Evolutionary conservation across 495 filamentous ascomycete species (phyloP).

Genomic region (Aspergillus sclerotioniger): DNA sequence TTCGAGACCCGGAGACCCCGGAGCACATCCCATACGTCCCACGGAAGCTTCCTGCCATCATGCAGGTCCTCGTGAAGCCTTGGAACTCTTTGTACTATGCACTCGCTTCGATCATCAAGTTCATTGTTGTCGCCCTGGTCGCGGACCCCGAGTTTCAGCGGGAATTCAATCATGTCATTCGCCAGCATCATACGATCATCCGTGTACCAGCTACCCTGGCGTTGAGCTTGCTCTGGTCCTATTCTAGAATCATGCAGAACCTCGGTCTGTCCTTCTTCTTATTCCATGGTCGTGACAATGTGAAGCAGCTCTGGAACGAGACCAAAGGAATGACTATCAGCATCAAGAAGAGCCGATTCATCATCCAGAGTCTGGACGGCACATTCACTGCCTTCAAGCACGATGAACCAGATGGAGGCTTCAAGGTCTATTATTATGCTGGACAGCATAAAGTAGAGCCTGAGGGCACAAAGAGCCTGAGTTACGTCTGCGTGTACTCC

Average conservation of each 20-base stretch:
- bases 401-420: conserved; percentile 34
- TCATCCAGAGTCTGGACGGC: conserved; percentile 46
- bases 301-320: conserved; percentile 44
- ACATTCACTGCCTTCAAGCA: conserved; percentile 50
- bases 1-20: conserved; percentile 29
- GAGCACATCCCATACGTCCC: conserved; percentile 36
- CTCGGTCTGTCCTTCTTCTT: conserved; percentile 48
- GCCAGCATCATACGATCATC: conserved; percentile 28
- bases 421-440: conserved; percentile 47
- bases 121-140: conserved; percentile 50
- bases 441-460: conserved; percentile 48
- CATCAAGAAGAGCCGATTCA: conserved; percentile 44
- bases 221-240: conserved; percentile 52
- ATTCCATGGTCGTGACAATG: conserved; percentile 44
- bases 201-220: conserved; percentile 38
- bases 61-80: conserved; percentile 29
- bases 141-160: conserved; percentile 60
- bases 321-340: conserved; percentile 47
- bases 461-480: conserved; percentile 37
- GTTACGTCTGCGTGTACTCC: conserved; percentile 48
- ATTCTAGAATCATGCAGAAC: conserved; percentile 39
- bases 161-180: conserved; percentile 52
- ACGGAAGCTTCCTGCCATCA: conserved; percentile 21
- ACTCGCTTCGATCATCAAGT: conserved; percentile 47
- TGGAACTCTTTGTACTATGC: conserved; percentile 39